Percentiles rank a stretch among this genome's conserved stretches.
Conservation (phyloP, 2,329 filamentous ascomycete species). For the Epichloe sylvatica region DNA sequence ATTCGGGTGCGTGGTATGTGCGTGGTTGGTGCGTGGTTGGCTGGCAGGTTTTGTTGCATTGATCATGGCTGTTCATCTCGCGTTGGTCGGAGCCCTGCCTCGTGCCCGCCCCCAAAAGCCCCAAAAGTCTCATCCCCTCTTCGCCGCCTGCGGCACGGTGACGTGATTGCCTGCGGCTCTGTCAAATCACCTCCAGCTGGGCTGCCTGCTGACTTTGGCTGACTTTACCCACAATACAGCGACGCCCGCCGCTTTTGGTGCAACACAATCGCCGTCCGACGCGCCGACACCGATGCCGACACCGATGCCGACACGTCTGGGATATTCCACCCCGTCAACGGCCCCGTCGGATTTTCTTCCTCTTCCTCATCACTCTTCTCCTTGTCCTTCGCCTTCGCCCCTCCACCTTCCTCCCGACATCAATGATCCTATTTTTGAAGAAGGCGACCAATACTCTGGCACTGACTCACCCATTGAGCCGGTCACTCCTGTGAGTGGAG, state of each 20-base stretch:
- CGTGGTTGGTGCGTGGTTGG: neutral
- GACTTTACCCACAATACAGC: conserved; percentile 8
- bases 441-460: conserved; percentile 43
- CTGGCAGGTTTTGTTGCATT: neutral
- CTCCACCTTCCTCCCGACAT: conserved; percentile 36
- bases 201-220: conserved; percentile 9
- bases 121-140: neutral
- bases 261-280: conserved; percentile 3
- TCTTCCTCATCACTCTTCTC: conserved; percentile 19
- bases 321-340: conserved; percentile 4
- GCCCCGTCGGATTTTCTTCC: conserved; percentile 3
- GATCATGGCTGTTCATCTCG: too few relatives aligned
- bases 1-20: too few relatives aligned
- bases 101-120: neutral
- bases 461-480: conserved; percentile 47
- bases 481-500: conserved; percentile 46
- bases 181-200: conserved; percentile 1
- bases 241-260: conserved; percentile 1
- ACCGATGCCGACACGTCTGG: conserved; percentile 3
- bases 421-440: conserved; percentile 36
- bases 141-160: conserved; percentile 6
- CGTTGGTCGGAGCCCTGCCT: conserved; percentile 3
- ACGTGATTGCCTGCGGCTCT: conserved; percentile 9
- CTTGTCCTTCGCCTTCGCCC: conserved; percentile 11
- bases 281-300: conserved; percentile 5